These are phyloP conservation scores for Plenodomus lindquistii DNA, from an alignment of 2,329 filamentous ascomycete genomes.

Conservation along the genomic window DNA sequence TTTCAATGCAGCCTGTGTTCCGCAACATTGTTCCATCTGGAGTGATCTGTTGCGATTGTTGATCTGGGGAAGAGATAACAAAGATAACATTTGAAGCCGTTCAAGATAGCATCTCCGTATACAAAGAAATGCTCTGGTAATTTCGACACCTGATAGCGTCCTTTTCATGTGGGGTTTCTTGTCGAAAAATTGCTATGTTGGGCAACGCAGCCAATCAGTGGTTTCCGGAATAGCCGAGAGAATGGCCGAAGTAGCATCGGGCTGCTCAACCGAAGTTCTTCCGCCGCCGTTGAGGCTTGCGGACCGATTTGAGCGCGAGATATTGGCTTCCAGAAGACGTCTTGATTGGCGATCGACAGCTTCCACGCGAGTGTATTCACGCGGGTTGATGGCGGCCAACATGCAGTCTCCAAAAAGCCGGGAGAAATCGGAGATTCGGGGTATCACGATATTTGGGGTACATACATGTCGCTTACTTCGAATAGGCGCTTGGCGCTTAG, in stretches of 20 bases:
- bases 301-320: background rate
- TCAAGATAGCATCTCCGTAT: background rate
- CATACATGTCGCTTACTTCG: no score
- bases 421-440: background rate
- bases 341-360: background rate
- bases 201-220: background rate
- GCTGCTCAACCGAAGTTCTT: background rate
- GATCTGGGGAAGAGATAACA: constrained; percentile 5
- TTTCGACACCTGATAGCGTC: constrained; percentile 12
- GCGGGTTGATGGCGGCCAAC: background rate
- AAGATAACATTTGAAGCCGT: constrained; percentile 9
- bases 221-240: background rate
- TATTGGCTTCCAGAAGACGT: background rate
- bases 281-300: background rate
- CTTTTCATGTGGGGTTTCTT: background rate
- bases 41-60: background rate
- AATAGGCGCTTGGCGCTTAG: no score
- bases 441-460: no score
- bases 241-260: background rate
- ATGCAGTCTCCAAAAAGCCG: background rate
- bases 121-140: constrained; percentile 2
- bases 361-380: background rate
- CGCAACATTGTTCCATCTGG: background rate
- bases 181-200: no score
- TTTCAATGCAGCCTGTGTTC: background rate